Evolutionary conservation across 1,284 basidiomycete species (phyloP).

Genomic region (Cutaneotrichosporon daszewskae): DNA sequence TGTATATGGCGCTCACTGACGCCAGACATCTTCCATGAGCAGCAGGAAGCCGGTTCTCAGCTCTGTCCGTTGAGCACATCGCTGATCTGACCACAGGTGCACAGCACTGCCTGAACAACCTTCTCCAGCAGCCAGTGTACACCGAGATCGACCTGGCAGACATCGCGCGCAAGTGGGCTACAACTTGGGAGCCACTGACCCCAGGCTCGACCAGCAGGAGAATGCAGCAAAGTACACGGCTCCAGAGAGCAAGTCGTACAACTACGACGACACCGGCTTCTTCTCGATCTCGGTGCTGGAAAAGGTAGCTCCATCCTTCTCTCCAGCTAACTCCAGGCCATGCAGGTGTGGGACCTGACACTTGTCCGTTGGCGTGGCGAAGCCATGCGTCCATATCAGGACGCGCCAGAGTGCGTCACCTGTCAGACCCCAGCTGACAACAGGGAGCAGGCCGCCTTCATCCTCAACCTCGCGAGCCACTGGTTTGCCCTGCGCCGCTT

Average conservation of each 20-base stretch:
- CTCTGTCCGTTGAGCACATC: conserved; percentile 28
- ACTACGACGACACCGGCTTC: conserved; percentile 91
- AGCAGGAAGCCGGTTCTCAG: conserved; percentile 47
- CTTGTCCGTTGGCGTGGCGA: conserved; percentile 80
- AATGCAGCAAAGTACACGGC: conserved; percentile 39
- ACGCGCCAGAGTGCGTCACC: conserved; percentile 65
- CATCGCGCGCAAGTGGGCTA: conserved; percentile 59
- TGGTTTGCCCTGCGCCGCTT: conserved; percentile 87
- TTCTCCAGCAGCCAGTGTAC: conserved; percentile 54
- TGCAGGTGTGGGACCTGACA: conserved; percentile 74
- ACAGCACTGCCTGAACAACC: conserved; percentile 51
- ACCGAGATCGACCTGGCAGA: conserved; percentile 77
- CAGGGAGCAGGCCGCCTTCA: conserved; percentile 78
- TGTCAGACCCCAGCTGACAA: neutral
- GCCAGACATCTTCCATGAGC: conserved; percentile 44
- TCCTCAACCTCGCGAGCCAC: conserved; percentile 78
- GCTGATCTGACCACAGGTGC: conserved; percentile 32
- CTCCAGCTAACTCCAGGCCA: conserved; percentile 48
- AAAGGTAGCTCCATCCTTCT: conserved; percentile 3
- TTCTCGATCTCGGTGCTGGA: conserved; percentile 57
- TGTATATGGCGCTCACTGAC: neutral
- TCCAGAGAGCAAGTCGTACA: conserved; percentile 55
- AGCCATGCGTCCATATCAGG: conserved; percentile 69
- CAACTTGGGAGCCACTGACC: neutral
- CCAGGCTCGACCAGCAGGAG: conserved; percentile 50